Conservation (phyloP, 495 filamentous ascomycete species). For the Daldinia bambusicola region DNA sequence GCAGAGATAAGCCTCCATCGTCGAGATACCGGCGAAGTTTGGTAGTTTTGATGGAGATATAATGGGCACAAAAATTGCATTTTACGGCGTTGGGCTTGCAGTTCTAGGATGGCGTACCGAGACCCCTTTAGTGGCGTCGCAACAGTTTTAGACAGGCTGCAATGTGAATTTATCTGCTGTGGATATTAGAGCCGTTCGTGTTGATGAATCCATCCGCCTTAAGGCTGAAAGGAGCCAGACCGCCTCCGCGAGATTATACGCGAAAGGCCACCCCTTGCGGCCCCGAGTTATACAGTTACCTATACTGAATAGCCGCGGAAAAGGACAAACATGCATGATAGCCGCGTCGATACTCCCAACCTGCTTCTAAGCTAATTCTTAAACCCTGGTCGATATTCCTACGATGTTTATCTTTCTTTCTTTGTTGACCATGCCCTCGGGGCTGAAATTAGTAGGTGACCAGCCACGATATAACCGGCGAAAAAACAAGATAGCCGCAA, state of each 20-base stretch:
- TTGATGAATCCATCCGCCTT: slow-evolving; percentile 11
- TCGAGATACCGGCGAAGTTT: slow-evolving; percentile 9
- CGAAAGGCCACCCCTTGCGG: slow-evolving; percentile 4
- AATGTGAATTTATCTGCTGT: slow-evolving; percentile 23
- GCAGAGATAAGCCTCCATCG: slow-evolving; percentile 13
- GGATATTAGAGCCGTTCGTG: not conserved
- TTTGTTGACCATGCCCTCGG: slow-evolving; percentile 9
- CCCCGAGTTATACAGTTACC: slow-evolving; percentile 19
- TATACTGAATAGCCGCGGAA: slow-evolving; percentile 22
- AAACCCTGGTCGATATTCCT: not conserved
- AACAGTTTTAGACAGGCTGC: slow-evolving; percentile 19
- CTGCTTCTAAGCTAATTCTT: slow-evolving; percentile 8
- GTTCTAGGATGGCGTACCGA: slow-evolving; percentile 39
- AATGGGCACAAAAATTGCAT: slow-evolving; percentile 41
- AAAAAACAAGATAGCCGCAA: not conserved
- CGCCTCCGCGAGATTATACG: slow-evolving; percentile 14
- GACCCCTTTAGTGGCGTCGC: slow-evolving; percentile 10
- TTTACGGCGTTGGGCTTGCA: slow-evolving; percentile 44
- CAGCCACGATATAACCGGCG: not conserved
- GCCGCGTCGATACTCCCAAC: slow-evolving; percentile 13
- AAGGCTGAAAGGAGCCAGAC: slow-evolving; percentile 9
- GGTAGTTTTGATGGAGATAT: slow-evolving; percentile 17
- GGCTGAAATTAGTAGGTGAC: slow-evolving; percentile 16
- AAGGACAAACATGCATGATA: slow-evolving; percentile 12
- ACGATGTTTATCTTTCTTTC: slow-evolving; percentile 7